Percentiles rank a stretch among this genome's conserved stretches.
Evolutionary conservation across 2,329 filamentous ascomycete genomes (phyloP).

Genomic region (Mariannaea elegans): DNA sequence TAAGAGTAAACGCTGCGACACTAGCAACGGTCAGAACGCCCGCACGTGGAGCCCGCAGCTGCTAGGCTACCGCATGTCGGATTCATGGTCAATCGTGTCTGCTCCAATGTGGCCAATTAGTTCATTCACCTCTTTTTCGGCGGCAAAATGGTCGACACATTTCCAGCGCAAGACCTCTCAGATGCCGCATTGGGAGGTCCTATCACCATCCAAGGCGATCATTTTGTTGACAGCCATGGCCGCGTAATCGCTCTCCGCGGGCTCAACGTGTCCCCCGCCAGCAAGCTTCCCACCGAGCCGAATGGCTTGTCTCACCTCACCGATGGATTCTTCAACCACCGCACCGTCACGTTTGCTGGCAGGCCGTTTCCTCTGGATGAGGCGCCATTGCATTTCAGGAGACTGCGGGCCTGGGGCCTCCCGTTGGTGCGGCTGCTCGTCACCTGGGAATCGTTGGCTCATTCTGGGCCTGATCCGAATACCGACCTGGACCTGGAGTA

Average conservation of each 20-base stretch:
- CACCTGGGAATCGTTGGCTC: constrained; percentile 53
- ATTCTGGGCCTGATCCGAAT: constrained; percentile 43
- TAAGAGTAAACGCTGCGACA: background rate
- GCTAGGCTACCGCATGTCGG: background rate
- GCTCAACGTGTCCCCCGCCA: constrained; percentile 52
- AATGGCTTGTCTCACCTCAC: constrained; percentile 51
- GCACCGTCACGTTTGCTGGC: constrained; percentile 50
- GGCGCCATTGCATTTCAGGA: constrained; percentile 50
- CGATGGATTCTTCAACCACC: constrained; percentile 51
- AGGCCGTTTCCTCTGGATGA: constrained; percentile 50
- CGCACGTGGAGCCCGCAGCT: background rate
- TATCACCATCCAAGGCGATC: constrained; percentile 39
- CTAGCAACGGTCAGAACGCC: background rate
- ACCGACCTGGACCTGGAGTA: constrained; percentile 50
- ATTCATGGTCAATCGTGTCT: constrained; percentile 7
- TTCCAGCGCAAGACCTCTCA: constrained; percentile 47
- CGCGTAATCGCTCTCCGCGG: constrained; percentile 52
- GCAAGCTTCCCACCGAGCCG: constrained; percentile 50
- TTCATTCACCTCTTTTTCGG: background rate
- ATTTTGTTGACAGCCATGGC: constrained; percentile 48
- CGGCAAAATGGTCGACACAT: constrained; percentile 28
- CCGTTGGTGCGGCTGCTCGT: constrained; percentile 52
- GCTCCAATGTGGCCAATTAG: background rate
- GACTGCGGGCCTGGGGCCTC: constrained; percentile 50
- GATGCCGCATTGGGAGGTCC: constrained; percentile 46